Conservation (phyloP, 2,329 filamentous ascomycete species). For the Nigrospora sphaerica region DNA sequence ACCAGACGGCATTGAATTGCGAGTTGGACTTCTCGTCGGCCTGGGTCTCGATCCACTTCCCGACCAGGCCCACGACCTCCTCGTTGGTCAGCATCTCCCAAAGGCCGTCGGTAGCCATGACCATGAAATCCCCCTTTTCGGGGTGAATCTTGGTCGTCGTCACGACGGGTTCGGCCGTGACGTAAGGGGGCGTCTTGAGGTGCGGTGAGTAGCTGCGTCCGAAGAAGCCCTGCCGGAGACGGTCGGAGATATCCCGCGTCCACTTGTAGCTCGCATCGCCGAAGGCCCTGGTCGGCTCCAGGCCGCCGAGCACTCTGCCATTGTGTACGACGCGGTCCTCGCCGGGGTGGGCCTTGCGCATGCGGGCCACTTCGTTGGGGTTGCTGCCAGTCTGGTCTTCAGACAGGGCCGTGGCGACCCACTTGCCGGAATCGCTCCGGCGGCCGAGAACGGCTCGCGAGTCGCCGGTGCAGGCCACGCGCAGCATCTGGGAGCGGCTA, state of each 20-base stretch:
- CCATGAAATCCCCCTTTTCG: constrained; percentile 85
- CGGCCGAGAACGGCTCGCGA: constrained; percentile 91
- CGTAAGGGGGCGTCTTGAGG: constrained; percentile 88
- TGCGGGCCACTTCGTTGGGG: constrained; percentile 71
- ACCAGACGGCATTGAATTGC: constrained; percentile 66
- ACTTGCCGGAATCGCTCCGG: constrained; percentile 72
- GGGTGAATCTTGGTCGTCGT: constrained; percentile 90
- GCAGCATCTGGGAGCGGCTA: constrained; percentile 73
- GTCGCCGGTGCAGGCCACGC: constrained; percentile 94
- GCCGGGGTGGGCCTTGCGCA: constrained; percentile 80
- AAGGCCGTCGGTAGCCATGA: constrained; percentile 91
- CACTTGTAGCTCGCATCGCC: constrained; percentile 97
- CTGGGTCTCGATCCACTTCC: constrained; percentile 90
- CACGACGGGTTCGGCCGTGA: constrained; percentile 90
- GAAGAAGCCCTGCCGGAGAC: constrained; percentile 81
- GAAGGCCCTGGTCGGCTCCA: constrained; percentile 91
- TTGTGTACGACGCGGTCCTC: constrained; percentile 84
- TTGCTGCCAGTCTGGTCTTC: constrained; percentile 92
- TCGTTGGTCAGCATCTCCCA: constrained; percentile 99
- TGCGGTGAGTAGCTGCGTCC: constrained; percentile 69
- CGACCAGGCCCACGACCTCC: constrained; percentile 92
- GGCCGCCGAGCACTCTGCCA: constrained; percentile 81
- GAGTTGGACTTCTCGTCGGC: constrained; percentile 40
- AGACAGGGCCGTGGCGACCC: constrained; percentile 83
- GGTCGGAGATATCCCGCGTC: constrained; percentile 75